Evolutionary conservation across 2,329 filamentous ascomycete genomes (phyloP), one percentile per base, ranked within the genome.

Genomic region (Fusarium staphyleae): DNA sequence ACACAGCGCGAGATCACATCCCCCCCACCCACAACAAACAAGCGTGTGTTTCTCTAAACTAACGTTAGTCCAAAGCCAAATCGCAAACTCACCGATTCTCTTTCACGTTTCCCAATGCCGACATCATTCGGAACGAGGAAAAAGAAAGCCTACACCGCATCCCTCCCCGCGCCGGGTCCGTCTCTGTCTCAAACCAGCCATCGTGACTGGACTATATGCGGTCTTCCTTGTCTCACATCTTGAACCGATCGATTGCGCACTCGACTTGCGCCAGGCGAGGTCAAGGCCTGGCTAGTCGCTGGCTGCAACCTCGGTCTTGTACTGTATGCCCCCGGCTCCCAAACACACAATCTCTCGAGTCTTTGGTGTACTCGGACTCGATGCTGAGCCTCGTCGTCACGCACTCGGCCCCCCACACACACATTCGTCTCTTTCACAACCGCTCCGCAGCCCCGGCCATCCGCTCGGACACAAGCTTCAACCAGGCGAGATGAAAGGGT

Each of bases 401-500:
- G 48, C 56, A 44, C 28, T 48, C 24, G n/a, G 48, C 22, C 34
- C 28, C 44, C 44, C 33, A 26, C 36, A 16, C 36, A 26, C 42
- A 35, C 37, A 52, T 41, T 48, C 58, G 46, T 59, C 39, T 58
- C 53, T 30, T 43, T 56, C 48, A 40, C 47, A 52, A 46, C 32
- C 50, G 53, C 58, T 54, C 56, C 39, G 44, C 46, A 37, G 53
- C 63, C 57, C 43, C 47, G 47, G 57, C 47, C 63, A 57, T 62
- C 59, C 55, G 59, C 51, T 62, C 55, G 52, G 46, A 55, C 62
- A 66, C 60, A 62, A 66, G 57, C 63, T 69, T 70, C 62, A 54
- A 62, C 67, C 67, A 71, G 68, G 66, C 70, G 67, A 74, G 72
- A 74, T 74, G 71, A 71, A 55, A 50, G 65, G 61, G 73, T 74